Conservation (phyloP, 2,329 filamentous ascomycete species). For the Myriosclerotinia duriaeana region DNA sequence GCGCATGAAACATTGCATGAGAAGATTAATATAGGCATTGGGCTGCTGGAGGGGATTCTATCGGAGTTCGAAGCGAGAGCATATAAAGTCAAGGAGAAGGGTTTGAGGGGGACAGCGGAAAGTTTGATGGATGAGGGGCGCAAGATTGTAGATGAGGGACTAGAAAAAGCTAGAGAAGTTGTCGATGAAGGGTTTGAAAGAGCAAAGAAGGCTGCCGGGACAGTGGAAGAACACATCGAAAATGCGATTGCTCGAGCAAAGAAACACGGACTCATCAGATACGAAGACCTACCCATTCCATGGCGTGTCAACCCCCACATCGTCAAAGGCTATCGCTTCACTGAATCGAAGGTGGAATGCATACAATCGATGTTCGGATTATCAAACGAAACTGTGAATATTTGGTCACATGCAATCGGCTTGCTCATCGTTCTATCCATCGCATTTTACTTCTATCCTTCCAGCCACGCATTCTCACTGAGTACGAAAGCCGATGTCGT, state of each 20-base stretch:
- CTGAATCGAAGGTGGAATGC: conserved; percentile 86
- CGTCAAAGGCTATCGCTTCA: conserved; percentile 86
- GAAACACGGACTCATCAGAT: conserved; percentile 79
- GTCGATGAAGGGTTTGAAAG: conserved; percentile 79
- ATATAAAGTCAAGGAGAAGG: conserved; percentile 74
- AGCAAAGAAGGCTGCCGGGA: conserved; percentile 78
- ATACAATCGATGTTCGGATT: conserved; percentile 78
- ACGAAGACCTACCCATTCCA: conserved; percentile 85
- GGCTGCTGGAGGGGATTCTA: conserved; percentile 81
- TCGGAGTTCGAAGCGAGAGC: conserved; percentile 81
- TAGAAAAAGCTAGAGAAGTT: conserved; percentile 71
- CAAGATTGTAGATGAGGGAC: conserved; percentile 75
- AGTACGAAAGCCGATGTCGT: conserved; percentile 87
- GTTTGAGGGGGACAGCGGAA: conserved; percentile 70
- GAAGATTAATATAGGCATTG: conserved; percentile 84
- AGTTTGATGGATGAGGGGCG: conserved; percentile 75
- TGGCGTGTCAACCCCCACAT: conserved; percentile 98
- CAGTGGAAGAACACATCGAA: conserved; percentile 81
- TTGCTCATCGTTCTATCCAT: conserved; percentile 83
- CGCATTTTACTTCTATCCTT: conserved; percentile 95
- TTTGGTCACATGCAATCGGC: conserved; percentile 93
- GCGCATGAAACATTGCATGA: conserved; percentile 86
- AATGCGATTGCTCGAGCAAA: conserved; percentile 72
- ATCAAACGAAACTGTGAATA: conserved; percentile 95
- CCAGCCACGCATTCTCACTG: conserved; percentile 78